Conservation (phyloP, 2,329 filamentous ascomycete genomes). For the Fusarium sp. region DNA sequence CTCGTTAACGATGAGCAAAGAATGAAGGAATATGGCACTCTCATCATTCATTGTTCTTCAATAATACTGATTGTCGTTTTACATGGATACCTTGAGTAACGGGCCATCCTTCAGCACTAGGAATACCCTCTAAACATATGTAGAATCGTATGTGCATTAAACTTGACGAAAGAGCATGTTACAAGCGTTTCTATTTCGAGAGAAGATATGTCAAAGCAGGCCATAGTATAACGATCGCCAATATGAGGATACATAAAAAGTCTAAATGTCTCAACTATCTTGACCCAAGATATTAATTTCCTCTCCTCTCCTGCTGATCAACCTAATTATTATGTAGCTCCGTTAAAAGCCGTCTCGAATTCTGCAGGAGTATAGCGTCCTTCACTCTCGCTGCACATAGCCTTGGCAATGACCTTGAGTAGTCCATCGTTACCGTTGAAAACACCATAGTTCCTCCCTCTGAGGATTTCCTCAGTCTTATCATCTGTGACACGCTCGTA, state of each 20-base stretch:
- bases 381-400: slow-evolving; percentile 5
- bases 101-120: fast-evolving
- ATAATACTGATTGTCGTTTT: background rate
- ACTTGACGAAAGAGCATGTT: background rate
- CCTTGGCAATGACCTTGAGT: slow-evolving; percentile 13
- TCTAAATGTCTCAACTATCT: background rate
- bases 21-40: background rate
- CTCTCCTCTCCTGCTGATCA: fast-evolving
- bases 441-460: background rate
- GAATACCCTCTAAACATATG: background rate
- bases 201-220: background rate
- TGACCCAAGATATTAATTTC: fast-evolving
- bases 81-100: fast-evolving
- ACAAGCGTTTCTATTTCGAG: background rate
- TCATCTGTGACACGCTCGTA: background rate
- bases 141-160: background rate
- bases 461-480: background rate
- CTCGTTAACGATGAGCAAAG: fast-evolving
- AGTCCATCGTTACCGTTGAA: slow-evolving; percentile 16
- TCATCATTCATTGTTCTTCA: background rate
- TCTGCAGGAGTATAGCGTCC: slow-evolving; percentile 8
- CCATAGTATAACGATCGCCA: background rate
- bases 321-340: background rate
- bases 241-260: no score
- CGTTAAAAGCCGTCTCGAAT: slow-evolving; percentile 5